Percentiles rank a stretch among this genome's conserved stretches.
These are phyloP conservation scores for Blastobotrys terrestris DNA, from an alignment of 805 yeast species.

Conservation along the genomic window DNA sequence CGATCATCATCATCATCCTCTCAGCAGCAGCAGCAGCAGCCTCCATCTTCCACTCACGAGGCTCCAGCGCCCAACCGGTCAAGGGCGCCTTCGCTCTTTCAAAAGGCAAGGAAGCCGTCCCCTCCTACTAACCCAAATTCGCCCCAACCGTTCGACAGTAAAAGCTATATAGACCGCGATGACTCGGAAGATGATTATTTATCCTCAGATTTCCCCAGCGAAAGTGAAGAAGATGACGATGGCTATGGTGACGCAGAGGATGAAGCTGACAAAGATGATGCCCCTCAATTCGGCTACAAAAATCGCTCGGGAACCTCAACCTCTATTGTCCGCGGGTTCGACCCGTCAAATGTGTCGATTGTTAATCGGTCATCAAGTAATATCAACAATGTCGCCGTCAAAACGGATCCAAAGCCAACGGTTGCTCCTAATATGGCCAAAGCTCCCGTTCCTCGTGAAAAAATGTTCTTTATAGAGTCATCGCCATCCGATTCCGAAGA, in stretches of 20 bases:
- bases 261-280: neutral
- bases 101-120: neutral
- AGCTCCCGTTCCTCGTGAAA: slow-evolving; percentile 24
- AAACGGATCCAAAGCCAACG: slow-evolving; percentile 1
- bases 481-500: slow-evolving; percentile 33
- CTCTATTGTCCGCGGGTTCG: slow-evolving; percentile 34
- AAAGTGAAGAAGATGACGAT: slow-evolving; percentile 3
- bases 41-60: neutral
- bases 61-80: neutral
- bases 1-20: neutral
- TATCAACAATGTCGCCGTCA: slow-evolving; percentile 17
- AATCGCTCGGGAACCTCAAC: slow-evolving; percentile 28
- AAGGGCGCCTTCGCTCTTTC: slow-evolving; percentile 2
- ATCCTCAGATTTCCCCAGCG: neutral
- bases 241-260: slow-evolving; percentile 1
- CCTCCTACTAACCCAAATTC: neutral
- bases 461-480: slow-evolving; percentile 36
- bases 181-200: slow-evolving; percentile 6
- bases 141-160: too few relatives aligned
- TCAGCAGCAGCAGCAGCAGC: neutral
- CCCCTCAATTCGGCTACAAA: slow-evolving; percentile 5
- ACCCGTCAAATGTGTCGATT: slow-evolving; percentile 32
- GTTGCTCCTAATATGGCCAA: slow-evolving; percentile 3
- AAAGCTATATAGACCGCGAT: slow-evolving; percentile 7
- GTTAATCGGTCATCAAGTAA: slow-evolving; percentile 21